Evolutionary conservation across 495 filamentous ascomycete species (phyloP).

Genomic region (Xanthoparmelia taractica): DNA sequence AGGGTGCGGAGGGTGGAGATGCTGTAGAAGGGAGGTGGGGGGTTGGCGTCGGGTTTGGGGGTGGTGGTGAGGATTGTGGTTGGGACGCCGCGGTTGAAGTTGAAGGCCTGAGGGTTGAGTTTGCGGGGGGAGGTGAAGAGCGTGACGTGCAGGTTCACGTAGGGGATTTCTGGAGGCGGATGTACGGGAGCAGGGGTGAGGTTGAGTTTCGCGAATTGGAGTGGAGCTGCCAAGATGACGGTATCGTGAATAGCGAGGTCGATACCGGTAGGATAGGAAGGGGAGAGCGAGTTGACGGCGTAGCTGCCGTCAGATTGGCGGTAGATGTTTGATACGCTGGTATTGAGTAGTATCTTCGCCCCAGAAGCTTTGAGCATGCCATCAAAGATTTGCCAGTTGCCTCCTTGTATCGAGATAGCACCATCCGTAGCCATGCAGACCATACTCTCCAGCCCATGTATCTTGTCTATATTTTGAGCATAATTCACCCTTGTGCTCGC

Average conservation of each 20-base stretch:
- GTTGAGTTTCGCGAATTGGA: slow-evolving; percentile 66
- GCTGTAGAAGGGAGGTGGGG: slow-evolving; percentile 76
- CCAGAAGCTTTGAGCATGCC: slow-evolving; percentile 61
- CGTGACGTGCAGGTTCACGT: slow-evolving; percentile 78
- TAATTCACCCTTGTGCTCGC: slow-evolving; percentile 93
- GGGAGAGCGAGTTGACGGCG: slow-evolving; percentile 33
- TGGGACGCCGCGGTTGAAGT: slow-evolving; percentile 50
- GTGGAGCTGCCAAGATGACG: slow-evolving; percentile 69
- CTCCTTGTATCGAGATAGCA: slow-evolving; percentile 68
- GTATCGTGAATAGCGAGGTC: slow-evolving; percentile 52
- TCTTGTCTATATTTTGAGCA: slow-evolving; percentile 73
- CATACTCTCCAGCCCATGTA: slow-evolving; percentile 89
- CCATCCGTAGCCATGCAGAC: slow-evolving; percentile 89
- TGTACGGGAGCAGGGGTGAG: slow-evolving; percentile 34
- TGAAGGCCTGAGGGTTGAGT: slow-evolving; percentile 64
- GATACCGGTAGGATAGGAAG: slow-evolving; percentile 11
- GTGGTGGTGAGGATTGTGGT: slow-evolving; percentile 70
- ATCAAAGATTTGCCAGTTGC: slow-evolving; percentile 93
- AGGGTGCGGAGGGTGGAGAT: slow-evolving; percentile 68
- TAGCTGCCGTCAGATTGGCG: slow-evolving; percentile 45
- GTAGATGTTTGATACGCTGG: slow-evolving; percentile 54
- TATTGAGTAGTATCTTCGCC: slow-evolving; percentile 59
- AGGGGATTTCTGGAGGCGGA: slow-evolving; percentile 65
- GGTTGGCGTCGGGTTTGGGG: slow-evolving; percentile 54
- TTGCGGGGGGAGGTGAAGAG: slow-evolving; percentile 70